Conservation (phyloP, 2,329 filamentous ascomycete genomes). For the Grosmannia huntii region DNA sequence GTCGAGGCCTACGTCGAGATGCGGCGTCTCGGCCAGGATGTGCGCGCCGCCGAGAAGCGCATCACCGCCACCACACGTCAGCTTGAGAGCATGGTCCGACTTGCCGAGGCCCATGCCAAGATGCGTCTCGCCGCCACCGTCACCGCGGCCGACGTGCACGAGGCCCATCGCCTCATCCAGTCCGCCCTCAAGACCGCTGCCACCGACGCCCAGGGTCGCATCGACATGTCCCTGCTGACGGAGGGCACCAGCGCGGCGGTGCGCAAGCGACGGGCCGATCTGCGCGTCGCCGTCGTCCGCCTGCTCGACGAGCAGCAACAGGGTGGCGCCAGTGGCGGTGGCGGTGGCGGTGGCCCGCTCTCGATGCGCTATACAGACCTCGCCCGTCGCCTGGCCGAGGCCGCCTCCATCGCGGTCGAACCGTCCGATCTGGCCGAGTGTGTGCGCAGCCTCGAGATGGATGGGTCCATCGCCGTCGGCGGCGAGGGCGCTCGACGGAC, state of each 20-base stretch:
- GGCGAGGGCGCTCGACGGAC: slow-evolving; percentile 77
- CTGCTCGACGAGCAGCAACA: slow-evolving; percentile 68
- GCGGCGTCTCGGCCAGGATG: slow-evolving; percentile 82
- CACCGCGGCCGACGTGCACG: slow-evolving; percentile 68
- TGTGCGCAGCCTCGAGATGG: slow-evolving; percentile 67
- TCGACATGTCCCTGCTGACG: slow-evolving; percentile 91
- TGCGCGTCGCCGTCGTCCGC: slow-evolving; percentile 65
- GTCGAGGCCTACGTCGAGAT: slow-evolving; percentile 85
- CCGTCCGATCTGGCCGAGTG: slow-evolving; percentile 71
- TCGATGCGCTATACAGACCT: slow-evolving; percentile 70
- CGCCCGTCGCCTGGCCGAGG: slow-evolving; percentile 57
- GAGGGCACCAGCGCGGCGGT: slow-evolving; percentile 91
- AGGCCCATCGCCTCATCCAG: slow-evolving; percentile 87
- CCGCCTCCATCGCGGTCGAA: slow-evolving; percentile 59
- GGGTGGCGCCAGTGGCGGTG: slow-evolving; percentile 36
- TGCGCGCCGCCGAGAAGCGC: slow-evolving; percentile 79
- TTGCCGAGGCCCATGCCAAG: slow-evolving; percentile 91
- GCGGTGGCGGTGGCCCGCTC: slow-evolving; percentile 28
- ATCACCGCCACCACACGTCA: slow-evolving; percentile 97
- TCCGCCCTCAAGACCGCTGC: slow-evolving; percentile 91
- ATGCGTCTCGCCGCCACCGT: slow-evolving; percentile 78
- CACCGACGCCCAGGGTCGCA: slow-evolving; percentile 84
- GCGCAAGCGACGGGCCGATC: slow-evolving; percentile 65
- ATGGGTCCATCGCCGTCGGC: slow-evolving; percentile 66
- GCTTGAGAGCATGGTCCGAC: slow-evolving; percentile 95